Evolutionary conservation across 2,329 filamentous ascomycete genomes (phyloP).

Genomic region (Ophiostoma ips): DNA sequence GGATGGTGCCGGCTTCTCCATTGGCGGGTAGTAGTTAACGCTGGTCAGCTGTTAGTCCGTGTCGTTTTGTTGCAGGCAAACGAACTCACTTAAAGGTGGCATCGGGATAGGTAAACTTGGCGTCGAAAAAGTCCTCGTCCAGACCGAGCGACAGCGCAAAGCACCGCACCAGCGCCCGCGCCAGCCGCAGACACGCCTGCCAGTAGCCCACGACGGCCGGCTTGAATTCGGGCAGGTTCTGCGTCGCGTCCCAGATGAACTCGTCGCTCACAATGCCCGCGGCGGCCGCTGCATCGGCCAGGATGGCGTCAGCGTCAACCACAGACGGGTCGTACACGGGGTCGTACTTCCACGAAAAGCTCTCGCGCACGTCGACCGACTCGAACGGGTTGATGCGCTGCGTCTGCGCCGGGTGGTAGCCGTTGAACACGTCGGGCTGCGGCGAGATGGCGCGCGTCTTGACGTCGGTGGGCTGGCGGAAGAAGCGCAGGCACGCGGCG

Average conservation of each 20-base stretch:
- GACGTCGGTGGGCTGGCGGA: slow-evolving; percentile 24
- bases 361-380: slow-evolving; percentile 36
- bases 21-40: slow-evolving; percentile 28
- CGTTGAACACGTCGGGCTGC: slow-evolving; percentile 45
- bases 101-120: slow-evolving; percentile 37
- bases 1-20: slow-evolving; percentile 3
- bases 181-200: slow-evolving; percentile 28
- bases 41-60: not conserved
- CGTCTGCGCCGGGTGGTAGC: slow-evolving; percentile 39
- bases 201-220: slow-evolving; percentile 32
- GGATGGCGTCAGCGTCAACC: slow-evolving; percentile 26
- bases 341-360: slow-evolving; percentile 37
- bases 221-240: slow-evolving; percentile 34
- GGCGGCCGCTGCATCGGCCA: slow-evolving; percentile 27
- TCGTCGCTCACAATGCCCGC: slow-evolving; percentile 31
- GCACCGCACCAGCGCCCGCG: slow-evolving; percentile 28
- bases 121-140: slow-evolving; percentile 40
- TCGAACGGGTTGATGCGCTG: slow-evolving; percentile 38
- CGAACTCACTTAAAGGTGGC: slow-evolving; percentile 21
- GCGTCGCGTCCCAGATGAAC: slow-evolving; percentile 37
- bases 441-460: slow-evolving; percentile 24
- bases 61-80: not conserved
- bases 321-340: slow-evolving; percentile 35
- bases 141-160: slow-evolving; percentile 43
- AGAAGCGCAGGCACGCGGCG: slow-evolving; percentile 29